phyloP scores from a whole-genome alignment of 139 green algal species.

The Mychonastes homosphaera region DNA sequence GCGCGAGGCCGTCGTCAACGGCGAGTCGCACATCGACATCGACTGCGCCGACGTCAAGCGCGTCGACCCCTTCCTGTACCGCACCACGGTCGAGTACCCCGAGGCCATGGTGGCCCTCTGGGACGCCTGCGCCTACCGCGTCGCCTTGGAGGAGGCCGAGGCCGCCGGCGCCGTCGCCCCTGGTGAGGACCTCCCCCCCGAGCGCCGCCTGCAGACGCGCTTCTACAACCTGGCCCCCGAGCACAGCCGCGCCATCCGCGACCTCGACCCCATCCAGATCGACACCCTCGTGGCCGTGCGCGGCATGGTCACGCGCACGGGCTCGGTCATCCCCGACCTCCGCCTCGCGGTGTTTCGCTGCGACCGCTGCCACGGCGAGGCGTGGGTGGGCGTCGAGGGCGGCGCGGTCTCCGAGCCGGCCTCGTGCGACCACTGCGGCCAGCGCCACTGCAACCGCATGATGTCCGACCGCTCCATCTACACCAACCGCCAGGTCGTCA shows the following conservation, averaged over 20 bases:
- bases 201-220: constrained; percentile 46
- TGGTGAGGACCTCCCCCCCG: background rate
- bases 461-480: constrained; percentile 79
- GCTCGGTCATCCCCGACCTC: constrained; percentile 86
- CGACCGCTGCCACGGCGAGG: constrained; percentile 21
- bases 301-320: constrained; percentile 91
- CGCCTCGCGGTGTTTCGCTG: constrained; percentile 26
- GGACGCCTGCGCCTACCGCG: constrained; percentile 7
- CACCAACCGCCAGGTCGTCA: constrained; percentile 77
- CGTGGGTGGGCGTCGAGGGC: constrained; percentile 1
- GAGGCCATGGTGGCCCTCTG: constrained; percentile 13
- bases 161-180: constrained; percentile 8
- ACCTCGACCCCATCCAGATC: constrained; percentile 91
- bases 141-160: constrained; percentile 7
- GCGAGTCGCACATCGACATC: constrained; percentile 16
- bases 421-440: constrained; percentile 33
- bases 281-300: constrained; percentile 79
- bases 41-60: constrained; percentile 12
- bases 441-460: constrained; percentile 51
- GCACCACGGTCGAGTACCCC: constrained; percentile 4
- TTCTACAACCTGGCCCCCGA: constrained; percentile 78
- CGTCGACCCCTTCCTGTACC: constrained; percentile 4
- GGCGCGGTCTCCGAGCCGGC: constrained; percentile 7
- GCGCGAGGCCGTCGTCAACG: constrained; percentile 8
- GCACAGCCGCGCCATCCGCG: constrained; percentile 69